These are phyloP conservation scores for Diospyros lotus DNA, from an alignment of 148 eudicot species.

Conservation along the genomic window DNA sequence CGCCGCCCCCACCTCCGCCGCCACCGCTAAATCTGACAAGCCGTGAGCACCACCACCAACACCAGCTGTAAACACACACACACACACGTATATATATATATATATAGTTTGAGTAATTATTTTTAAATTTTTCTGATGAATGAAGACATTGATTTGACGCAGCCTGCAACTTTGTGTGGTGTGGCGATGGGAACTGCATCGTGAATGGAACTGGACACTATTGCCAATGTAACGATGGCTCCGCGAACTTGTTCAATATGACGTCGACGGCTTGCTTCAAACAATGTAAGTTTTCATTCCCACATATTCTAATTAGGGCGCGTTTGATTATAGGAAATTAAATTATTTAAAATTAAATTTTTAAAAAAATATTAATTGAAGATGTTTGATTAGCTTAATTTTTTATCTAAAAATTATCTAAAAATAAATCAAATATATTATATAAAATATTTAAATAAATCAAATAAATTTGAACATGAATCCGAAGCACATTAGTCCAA, in stretches of 20 bases:
- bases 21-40: constrained; percentile 3
- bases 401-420: too few species aligned
- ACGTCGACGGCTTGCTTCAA: constrained; percentile 10
- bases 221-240: constrained; percentile 23
- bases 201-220: constrained; percentile 16
- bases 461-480: too few species aligned
- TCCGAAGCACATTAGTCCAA: too few species aligned
- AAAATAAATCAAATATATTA: too few species aligned
- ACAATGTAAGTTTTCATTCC: constrained; percentile 18
- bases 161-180: constrained; percentile 27
- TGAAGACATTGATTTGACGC: neutral
- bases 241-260: constrained; percentile 12
- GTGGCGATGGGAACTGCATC: constrained; percentile 22
- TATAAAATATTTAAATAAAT: too few species aligned
- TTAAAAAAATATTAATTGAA: too few species aligned
- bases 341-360: too few species aligned
- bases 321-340: too few species aligned
- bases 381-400: too few species aligned
- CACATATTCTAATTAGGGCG: neutral
- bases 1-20: neutral
- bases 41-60: constrained; percentile 7
- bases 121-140: neutral
- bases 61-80: neutral
- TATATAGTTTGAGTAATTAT: neutral
- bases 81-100: neutral